phyloP scores from a whole-genome alignment of 192 early-diverging fungal species.

The Funneliformis mosseae region DNA sequence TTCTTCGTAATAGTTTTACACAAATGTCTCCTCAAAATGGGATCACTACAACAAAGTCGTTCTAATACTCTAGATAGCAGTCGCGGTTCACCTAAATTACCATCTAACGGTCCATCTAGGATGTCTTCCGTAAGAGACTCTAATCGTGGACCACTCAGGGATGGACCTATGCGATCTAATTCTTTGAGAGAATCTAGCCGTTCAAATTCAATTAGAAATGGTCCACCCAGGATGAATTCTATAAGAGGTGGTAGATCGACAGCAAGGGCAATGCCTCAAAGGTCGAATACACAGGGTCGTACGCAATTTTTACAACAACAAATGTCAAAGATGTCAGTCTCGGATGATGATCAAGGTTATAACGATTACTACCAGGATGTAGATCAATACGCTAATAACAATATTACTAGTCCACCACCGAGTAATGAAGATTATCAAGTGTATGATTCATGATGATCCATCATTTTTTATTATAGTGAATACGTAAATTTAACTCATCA shows the following conservation, averaged over 20 bases:
- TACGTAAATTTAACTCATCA: not conserved
- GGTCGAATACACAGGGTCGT: not conserved
- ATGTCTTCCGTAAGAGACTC: not conserved
- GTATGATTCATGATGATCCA: conserved; percentile 12
- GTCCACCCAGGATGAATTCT: not conserved
- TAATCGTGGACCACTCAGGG: not conserved
- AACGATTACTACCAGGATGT: not conserved
- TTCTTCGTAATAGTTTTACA: not conserved
- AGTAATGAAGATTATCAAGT: conserved; percentile 27
- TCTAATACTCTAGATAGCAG: conserved; percentile 24
- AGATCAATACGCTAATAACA: not conserved
- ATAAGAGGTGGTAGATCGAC: not conserved
- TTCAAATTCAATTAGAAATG: not conserved
- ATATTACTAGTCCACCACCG: not conserved
- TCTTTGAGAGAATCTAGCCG: not conserved
- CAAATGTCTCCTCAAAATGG: not conserved
- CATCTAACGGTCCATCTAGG: not conserved
- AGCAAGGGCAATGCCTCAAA: not conserved
- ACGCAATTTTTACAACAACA: conserved; percentile 20
- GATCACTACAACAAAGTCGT: not conserved
- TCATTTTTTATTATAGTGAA: not conserved
- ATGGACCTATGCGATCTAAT: not conserved
- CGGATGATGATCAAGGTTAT: conserved; percentile 7
- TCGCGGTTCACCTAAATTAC: conserved; percentile 22
- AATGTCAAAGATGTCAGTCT: conserved; percentile 6